Conservation (phyloP, 208 protist genomes). For the Crithidia acanthocephali region DNA sequence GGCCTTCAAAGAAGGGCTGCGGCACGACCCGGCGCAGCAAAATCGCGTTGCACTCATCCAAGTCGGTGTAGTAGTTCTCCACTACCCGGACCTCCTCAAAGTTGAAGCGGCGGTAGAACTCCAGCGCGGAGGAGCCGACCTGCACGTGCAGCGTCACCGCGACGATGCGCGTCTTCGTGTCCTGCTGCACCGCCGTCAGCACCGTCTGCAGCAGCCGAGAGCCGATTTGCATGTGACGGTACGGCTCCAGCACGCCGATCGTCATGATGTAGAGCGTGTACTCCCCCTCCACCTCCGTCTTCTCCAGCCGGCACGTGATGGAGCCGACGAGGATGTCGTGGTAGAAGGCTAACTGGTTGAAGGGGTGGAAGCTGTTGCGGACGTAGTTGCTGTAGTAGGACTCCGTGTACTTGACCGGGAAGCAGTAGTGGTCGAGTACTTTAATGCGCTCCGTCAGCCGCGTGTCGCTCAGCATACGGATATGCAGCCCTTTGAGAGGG, state of each 20-base stretch:
- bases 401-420: conserved; percentile 84
- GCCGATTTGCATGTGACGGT: conserved; percentile 89
- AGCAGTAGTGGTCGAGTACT: conserved; percentile 77
- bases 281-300: conserved; percentile 47
- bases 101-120: conserved; percentile 86
- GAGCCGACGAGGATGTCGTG: conserved; percentile 92
- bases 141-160: conserved; percentile 87
- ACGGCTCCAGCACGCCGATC: conserved; percentile 90
- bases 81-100: conserved; percentile 66
- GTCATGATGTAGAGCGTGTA: conserved; percentile 94
- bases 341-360: conserved; percentile 86
- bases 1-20: conserved; percentile 48
- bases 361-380: conserved; percentile 54
- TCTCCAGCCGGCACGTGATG: conserved; percentile 90
- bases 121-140: conserved; percentile 72
- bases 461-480: conserved; percentile 63
- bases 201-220: conserved; percentile 67
- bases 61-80: conserved; percentile 84
- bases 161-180: conserved; percentile 53
- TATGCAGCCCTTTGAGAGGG: conserved; percentile 65
- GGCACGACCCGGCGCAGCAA: conserved; percentile 62
- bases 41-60: conserved; percentile 80
- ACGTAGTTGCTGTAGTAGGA: conserved; percentile 87
- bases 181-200: conserved; percentile 54
- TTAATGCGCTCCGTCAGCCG: conserved; percentile 80